Evolutionary conservation across 495 filamentous ascomycete species (phyloP), one percentile per base, ranked within the genome.

Genomic region (Amniculicola lignicola): DNA sequence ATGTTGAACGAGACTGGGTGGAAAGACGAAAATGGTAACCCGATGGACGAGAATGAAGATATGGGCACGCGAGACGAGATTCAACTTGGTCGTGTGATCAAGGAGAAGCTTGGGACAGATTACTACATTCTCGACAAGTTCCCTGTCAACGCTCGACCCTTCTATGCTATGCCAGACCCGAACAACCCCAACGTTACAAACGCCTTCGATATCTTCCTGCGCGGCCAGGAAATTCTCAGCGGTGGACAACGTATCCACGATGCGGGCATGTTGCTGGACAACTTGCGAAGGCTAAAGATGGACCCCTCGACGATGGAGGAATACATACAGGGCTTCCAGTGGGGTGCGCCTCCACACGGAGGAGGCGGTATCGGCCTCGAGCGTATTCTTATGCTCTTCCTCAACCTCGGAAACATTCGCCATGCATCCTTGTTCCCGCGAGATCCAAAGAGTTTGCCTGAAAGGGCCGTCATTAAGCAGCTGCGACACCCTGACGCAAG

Each of bases 121-220:
- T 96, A 92, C 75, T 96, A 92, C 72, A 83, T 96, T 36, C 82
- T 96, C 46, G 91, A 96, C 79, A 95, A 95, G 64, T 96, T 95
- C 69, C 91, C 91, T 11, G 72, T 78, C 1, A 82, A 83, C 9
- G 91, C 86, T 5, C 80, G 91, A 29, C 91, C 91, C 2, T 96
- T 96, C 73, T 96, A 96, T 61, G 87, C 91, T n/a, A 92, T 95
- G 79, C 87, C 88, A 0, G 90, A 96, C 49, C 79, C 87, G 2
- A 71, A 83, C 9, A 82, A 95, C 61, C 72, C 79, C 6, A 76
- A 75, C 2, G 77, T 79, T 64, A 95, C 90, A 36, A 96, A 95
- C 71, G 94, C 91, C 0, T 96, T 96, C 59, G 90, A 96, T 69
- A 92, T 96, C 64, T 96, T 96, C 73, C 78, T 96, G 46, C 88